These are phyloP conservation scores for Leccinum ochraceum DNA, from an alignment of 768 basidiomycete genomes.

Conservation along the genomic window DNA sequence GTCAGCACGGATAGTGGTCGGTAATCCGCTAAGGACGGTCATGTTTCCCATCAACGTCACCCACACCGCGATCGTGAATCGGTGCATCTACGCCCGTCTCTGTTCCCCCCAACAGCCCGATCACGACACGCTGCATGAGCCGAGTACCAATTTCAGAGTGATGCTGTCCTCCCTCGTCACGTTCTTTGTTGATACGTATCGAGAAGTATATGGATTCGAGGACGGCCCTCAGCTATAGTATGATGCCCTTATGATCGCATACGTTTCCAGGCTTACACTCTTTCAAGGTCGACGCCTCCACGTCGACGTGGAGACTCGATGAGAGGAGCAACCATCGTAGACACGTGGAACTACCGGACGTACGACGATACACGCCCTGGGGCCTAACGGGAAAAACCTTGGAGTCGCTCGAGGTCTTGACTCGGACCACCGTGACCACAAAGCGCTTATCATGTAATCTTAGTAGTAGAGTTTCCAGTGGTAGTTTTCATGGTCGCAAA, in stretches of 20 bases:
- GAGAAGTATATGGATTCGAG: constrained; percentile 75
- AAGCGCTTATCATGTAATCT: too few species aligned
- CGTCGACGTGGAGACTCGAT: constrained; percentile 80
- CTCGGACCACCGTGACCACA: too few species aligned
- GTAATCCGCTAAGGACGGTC: constrained; percentile 62
- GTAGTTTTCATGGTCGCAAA: too few species aligned
- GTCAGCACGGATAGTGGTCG: constrained; percentile 78
- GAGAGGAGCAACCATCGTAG: constrained; percentile 81
- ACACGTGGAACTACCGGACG: constrained; percentile 63
- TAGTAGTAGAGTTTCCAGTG: too few species aligned
- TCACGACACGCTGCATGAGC: constrained; percentile 8
- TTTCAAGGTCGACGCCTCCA: constrained; percentile 65
- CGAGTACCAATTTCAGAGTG: constrained; percentile 56
- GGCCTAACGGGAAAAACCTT: constrained; percentile 73
- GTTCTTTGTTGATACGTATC: constrained; percentile 75
- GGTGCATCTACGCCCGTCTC: constrained; percentile 50
- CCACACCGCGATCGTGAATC: constrained; percentile 78
- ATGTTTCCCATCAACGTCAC: constrained; percentile 92
- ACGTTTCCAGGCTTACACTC: constrained; percentile 65
- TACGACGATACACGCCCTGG: constrained; percentile 71
- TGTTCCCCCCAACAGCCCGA: constrained; percentile 44
- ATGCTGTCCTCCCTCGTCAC: constrained; percentile 72
- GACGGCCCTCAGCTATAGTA: constrained; percentile 81
- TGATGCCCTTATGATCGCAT: constrained; percentile 81
- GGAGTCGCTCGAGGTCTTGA: constrained; percentile 54